Conservation (phyloP, 371 early-diverging fungal species). For the Apophysomyces ossiformis region DNA sequence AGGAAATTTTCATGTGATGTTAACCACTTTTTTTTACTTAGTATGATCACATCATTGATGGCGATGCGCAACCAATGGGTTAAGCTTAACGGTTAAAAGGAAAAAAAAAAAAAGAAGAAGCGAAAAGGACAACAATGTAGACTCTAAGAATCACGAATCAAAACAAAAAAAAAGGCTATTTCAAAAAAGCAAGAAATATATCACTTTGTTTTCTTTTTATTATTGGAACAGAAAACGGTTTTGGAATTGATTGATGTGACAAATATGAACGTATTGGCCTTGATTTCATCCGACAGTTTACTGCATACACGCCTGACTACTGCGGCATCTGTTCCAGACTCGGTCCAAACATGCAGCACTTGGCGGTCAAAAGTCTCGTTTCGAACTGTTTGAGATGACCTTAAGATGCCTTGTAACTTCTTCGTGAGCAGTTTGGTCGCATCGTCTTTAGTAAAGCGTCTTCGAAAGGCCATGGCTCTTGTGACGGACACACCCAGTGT, state of each 20-base stretch:
- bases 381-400: constrained; percentile 42
- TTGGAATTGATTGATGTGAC: constrained; percentile 29
- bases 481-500: constrained; percentile 62
- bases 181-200: not conserved
- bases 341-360: constrained; percentile 63
- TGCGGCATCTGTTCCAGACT: constrained; percentile 43
- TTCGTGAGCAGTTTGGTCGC: constrained; percentile 46
- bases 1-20: too few relatives aligned
- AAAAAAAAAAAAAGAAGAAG: not conserved
- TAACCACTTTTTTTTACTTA: constrained; percentile 15
- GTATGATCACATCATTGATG: constrained; percentile 55
- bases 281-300: constrained; percentile 13
- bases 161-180: not conserved
- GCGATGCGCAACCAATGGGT: constrained; percentile 55
- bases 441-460: constrained; percentile 43
- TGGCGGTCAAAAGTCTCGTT: constrained; percentile 51
- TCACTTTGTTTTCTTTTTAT: not conserved
- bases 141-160: not conserved
- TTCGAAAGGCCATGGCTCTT: constrained; percentile 50
- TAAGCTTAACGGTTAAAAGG: constrained; percentile 26
- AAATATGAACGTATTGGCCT: constrained; percentile 28
- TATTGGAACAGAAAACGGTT: not conserved
- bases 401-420: constrained; percentile 48
- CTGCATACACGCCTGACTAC: constrained; percentile 21
- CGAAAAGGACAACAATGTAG: not conserved